A percentile compares a stretch with the other conserved stretches of the same genome.
These are phyloP conservation scores for Cicer bijugum DNA, from an alignment of 306 rosid species.

Conservation along the genomic window DNA sequence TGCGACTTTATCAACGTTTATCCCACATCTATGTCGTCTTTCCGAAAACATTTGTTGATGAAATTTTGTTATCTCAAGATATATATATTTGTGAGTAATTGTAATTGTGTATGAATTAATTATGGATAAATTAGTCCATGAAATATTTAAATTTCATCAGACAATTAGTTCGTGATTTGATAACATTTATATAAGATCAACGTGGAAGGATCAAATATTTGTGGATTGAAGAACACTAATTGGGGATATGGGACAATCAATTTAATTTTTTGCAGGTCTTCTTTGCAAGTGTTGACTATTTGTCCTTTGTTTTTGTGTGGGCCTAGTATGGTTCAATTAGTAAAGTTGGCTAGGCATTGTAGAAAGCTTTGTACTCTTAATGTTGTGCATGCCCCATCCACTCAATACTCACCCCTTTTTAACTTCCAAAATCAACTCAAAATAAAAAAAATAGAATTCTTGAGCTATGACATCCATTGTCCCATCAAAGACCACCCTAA, in stretches of 20 bases:
- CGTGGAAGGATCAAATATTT: no score
- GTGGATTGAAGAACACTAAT: constrained; percentile 9
- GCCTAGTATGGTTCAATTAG: not conserved
- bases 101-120: no score
- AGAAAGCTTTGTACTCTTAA: constrained; percentile 48
- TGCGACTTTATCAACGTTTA: no score
- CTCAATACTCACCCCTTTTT: constrained; percentile 19
- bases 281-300: not conserved
- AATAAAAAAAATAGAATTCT: constrained; percentile 51
- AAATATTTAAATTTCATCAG: no score
- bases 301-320: not conserved
- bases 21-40: no score
- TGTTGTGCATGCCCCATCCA: constrained; percentile 35
- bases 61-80: no score
- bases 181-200: no score
- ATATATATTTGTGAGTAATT: no score
- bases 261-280: not conserved
- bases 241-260: not conserved
- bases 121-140: no score
- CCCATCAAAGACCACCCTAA: constrained; percentile 59
- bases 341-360: constrained; percentile 56
- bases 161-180: no score
- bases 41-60: no score
- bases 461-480: constrained; percentile 40
- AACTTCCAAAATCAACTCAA: constrained; percentile 34